phyloP scores from a whole-genome alignment of 306 rosid species.

The Rosa multiflora region DNA sequence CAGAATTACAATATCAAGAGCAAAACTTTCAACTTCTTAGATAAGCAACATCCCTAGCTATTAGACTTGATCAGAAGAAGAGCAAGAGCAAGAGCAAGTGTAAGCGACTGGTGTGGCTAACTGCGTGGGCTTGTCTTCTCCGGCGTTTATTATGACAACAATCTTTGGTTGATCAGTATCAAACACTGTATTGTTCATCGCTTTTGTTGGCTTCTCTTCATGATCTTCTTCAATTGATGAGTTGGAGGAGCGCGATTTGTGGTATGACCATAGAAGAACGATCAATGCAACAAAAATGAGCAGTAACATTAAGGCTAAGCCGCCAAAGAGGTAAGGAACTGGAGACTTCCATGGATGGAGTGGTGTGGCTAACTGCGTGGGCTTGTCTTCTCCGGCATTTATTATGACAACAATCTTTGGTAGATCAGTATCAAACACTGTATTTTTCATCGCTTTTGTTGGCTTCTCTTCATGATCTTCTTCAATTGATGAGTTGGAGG shows the following conservation, averaged over 20 bases:
- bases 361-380: no score
- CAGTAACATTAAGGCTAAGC: constrained; percentile 53
- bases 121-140: constrained; percentile 41
- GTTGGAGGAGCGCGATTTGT: constrained; percentile 29
- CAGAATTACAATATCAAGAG: background rate
- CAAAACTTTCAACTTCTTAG: background rate
- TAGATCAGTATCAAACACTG: constrained; percentile 12
- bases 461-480: constrained; percentile 21
- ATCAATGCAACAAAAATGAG: constrained; percentile 64
- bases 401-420: constrained; percentile 45
- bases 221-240: constrained; percentile 8
- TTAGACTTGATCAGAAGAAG: constrained; percentile 1
- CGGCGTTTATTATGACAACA: constrained; percentile 50
- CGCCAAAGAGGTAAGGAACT: constrained; percentile 76
- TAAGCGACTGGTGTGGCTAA: constrained; percentile 35
- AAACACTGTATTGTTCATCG: background rate
- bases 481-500: constrained; percentile 21
- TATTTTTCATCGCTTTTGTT: background rate
- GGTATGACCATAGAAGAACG: constrained; percentile 62
- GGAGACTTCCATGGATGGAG: constrained; percentile 64
- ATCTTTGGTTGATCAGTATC: constrained; percentile 30
- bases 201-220: constrained; percentile 23
- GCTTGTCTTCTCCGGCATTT: constrained; percentile 48
- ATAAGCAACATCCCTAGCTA: background rate
- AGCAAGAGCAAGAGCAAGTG: background rate